phyloP scores from a whole-genome alignment of 352 stramenopile species.

The Pythium biforme region DNA sequence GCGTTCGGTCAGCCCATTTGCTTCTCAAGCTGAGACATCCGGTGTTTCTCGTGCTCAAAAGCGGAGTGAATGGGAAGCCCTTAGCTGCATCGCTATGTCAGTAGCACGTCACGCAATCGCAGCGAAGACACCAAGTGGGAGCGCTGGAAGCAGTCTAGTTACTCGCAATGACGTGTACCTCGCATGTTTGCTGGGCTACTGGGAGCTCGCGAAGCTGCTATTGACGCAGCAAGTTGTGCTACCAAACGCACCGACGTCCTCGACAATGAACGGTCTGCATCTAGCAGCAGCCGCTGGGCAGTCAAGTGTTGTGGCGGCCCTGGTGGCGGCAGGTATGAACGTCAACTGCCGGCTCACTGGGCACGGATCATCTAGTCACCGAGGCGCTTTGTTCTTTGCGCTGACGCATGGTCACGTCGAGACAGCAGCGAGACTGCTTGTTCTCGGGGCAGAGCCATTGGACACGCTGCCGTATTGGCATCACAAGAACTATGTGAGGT shows the following conservation, averaged over 20 bases:
- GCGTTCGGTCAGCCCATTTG: slow-evolving; percentile 30
- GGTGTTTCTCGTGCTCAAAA: slow-evolving; percentile 18
- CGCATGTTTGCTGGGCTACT: slow-evolving; percentile 48
- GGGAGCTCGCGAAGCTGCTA: slow-evolving; percentile 42
- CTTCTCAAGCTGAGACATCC: slow-evolving; percentile 21
- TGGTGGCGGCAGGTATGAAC: slow-evolving; percentile 54
- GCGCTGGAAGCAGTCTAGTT: slow-evolving; percentile 41
- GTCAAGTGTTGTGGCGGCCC: slow-evolving; percentile 37
- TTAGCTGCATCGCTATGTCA: slow-evolving; percentile 40
- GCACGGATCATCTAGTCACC: neutral
- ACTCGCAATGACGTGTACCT: slow-evolving; percentile 46
- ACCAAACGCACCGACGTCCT: slow-evolving; percentile 34
- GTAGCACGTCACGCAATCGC: slow-evolving; percentile 37
- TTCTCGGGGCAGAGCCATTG: slow-evolving; percentile 48
- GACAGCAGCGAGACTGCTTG: slow-evolving; percentile 54
- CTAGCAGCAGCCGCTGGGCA: slow-evolving; percentile 47
- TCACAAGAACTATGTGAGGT: neutral
- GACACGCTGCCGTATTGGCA: slow-evolving; percentile 36
- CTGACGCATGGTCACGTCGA: slow-evolving; percentile 52
- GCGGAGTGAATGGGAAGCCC: slow-evolving; percentile 37
- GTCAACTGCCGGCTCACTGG: slow-evolving; percentile 42
- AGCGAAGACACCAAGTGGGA: slow-evolving; percentile 28
- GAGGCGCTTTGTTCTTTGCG: slow-evolving; percentile 48
- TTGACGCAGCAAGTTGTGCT: slow-evolving; percentile 52
- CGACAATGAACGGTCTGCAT: slow-evolving; percentile 49